phyloP scores from a whole-genome alignment of 2,329 filamentous ascomycete genomes.

The Berkeleyomyces basicola region DNA sequence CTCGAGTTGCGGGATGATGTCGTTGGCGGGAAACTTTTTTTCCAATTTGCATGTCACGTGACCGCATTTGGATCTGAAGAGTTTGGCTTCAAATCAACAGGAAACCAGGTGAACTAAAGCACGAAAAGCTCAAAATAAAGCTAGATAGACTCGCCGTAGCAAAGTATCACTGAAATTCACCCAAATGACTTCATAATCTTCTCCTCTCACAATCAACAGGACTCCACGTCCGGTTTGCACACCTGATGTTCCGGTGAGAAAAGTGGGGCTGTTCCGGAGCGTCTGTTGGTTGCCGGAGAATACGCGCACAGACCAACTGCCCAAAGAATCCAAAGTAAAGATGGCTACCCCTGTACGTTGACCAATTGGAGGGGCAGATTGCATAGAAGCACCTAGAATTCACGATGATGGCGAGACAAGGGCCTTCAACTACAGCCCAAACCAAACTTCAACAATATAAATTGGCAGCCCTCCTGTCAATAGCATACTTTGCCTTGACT shows the following conservation, averaged over 20 bases:
- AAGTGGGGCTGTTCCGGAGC: slow-evolving; percentile 4
- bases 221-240: background rate
- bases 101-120: too few species aligned
- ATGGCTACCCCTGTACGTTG: slow-evolving; percentile 6
- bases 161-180: too few species aligned
- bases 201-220: background rate
- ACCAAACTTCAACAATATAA: slow-evolving; percentile 4
- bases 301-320: slow-evolving; percentile 8
- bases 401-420: slow-evolving; percentile 7
- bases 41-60: slow-evolving; percentile 6
- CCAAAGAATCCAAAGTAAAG: background rate
- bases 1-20: slow-evolving; percentile 5
- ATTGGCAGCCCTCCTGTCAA: background rate
- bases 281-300: background rate
- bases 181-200: too few species aligned
- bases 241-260: background rate
- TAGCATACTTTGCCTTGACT: background rate
- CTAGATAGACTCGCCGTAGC: background rate
- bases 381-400: slow-evolving; percentile 14
- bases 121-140: background rate
- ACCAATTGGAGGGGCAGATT: slow-evolving; percentile 7
- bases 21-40: slow-evolving; percentile 13
- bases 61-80: background rate
- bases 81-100: too few species aligned
- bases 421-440: background rate